Evolutionary conservation across 306 rosid species (phyloP).

Genomic region (Luffa aegyptiaca): DNA sequence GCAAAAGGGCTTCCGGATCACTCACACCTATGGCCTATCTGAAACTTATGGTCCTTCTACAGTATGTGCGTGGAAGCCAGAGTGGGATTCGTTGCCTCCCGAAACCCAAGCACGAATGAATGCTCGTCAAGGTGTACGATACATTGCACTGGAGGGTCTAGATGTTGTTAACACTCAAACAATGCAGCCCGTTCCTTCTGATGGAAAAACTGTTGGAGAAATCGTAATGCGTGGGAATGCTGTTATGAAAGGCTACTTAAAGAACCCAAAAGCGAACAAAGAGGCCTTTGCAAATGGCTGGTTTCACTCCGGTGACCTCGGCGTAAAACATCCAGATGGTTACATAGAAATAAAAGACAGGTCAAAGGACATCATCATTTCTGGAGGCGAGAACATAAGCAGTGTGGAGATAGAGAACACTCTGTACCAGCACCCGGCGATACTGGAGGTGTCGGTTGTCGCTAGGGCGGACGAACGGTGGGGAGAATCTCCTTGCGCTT

Average conservation of each 20-base stretch:
- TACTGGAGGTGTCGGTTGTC: conserved; percentile 73
- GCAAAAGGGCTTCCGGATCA: conserved; percentile 60
- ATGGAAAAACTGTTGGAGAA: conserved; percentile 78
- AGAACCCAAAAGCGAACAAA: conserved; percentile 70
- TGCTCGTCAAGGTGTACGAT: conserved; percentile 86
- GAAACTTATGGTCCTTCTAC: conserved; percentile 88
- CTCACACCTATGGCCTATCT: conserved; percentile 89
- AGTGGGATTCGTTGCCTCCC: conserved; percentile 65
- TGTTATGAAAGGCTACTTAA: conserved; percentile 90
- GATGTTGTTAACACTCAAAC: conserved; percentile 53
- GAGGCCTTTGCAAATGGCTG: conserved; percentile 75
- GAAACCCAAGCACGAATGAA: conserved; percentile 53
- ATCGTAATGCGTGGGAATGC: conserved; percentile 73
- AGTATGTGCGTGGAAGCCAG: conserved; percentile 90
- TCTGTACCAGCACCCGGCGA: conserved; percentile 53
- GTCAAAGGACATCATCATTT: conserved; percentile 86
- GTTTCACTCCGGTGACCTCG: conserved; percentile 90
- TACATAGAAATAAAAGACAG: conserved; percentile 90
- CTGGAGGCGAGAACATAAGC: conserved; percentile 91
- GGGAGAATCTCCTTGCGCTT: conserved; percentile 93
- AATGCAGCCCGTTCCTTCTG: conserved; percentile 68
- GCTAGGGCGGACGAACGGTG: conserved; percentile 80
- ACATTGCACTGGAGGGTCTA: conserved; percentile 57
- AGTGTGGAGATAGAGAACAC: conserved; percentile 79
- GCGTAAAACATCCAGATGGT: conserved; percentile 81